Base-by-base conservation (phyloP, 106 monocot genomes). In the Dendrobium chrysotoxum region DNA sequence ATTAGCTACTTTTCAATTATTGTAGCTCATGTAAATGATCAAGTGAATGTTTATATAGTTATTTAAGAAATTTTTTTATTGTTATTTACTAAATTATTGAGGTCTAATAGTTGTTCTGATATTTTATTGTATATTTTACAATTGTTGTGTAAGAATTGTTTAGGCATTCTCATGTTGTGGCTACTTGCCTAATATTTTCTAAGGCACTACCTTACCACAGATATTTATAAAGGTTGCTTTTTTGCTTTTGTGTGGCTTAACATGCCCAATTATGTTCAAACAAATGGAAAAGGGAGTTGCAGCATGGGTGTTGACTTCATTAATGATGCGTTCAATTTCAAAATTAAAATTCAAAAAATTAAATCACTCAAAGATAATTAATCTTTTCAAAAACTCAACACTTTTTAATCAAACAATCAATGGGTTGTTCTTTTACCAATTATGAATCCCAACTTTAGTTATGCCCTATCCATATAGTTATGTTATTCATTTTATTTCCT, bases 201-300 rank as follows among this genome's bases (percentile, higher is more conserved):
- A 25, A 61, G 23, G 5, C 23, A 23, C 57, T 57, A 21, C 21
- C 21, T 21, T 57, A 3, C 57, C 17, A n/a, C 21, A 57, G n/a
- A 4, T 57, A 21, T 57, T 57, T 17, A 10, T 25, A 23, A 61
- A 4, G 21, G 61, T 23, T 61, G 61, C 23, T n/a, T 23, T 11
- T 55, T 61, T 21, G 61, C 3, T 61, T n/a, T 61, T 61, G 61
- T 61, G 61, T 57, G 2, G 57, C 57, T 61, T 61, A n/a, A n/a
- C 4, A 5, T n/a, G 8, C 61, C 23, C 23, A 61, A 23, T 61
- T 61, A 6, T 55, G 20, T 15, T 55, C 3, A 23, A 61, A 61
- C 61, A 23, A 25, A 61, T 61, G 61, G 61, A 61, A 61, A 61
- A 61, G 20, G 61, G 61, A 61, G 61, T 61, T 61, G 61, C 61